phyloP scores from a whole-genome alignment of 805 yeast species.

The Ogataea ganodermae region DNA sequence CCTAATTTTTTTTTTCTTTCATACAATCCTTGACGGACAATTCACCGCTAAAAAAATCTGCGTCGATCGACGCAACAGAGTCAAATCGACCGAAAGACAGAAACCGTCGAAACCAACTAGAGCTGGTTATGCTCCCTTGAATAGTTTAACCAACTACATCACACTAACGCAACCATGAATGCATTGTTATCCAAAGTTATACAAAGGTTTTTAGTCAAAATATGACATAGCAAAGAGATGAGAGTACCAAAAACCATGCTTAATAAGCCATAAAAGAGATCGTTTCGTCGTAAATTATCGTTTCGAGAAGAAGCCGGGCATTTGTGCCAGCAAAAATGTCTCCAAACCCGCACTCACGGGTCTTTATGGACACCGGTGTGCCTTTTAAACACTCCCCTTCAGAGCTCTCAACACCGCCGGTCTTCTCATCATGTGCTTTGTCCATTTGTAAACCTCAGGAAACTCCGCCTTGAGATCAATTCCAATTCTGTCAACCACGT shows the following conservation, averaged over 20 bases:
- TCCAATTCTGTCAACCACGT: slow-evolving; percentile 90
- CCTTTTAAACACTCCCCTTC: slow-evolving; percentile 42
- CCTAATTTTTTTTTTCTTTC: neutral
- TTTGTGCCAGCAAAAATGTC: neutral
- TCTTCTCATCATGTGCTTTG: slow-evolving; percentile 91
- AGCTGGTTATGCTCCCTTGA: too few relatives aligned
- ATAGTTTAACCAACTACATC: too few relatives aligned
- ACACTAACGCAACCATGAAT: neutral
- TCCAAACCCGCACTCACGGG: too few relatives aligned
- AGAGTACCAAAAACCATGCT: neutral
- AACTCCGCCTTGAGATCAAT: slow-evolving; percentile 83
- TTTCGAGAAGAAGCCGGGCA: neutral
- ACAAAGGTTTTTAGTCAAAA: neutral
- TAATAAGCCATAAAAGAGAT: neutral
- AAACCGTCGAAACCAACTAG: too few relatives aligned
- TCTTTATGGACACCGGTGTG: too few relatives aligned
- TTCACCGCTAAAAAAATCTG: neutral
- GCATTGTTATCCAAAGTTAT: too few relatives aligned
- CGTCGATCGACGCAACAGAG: slow-evolving; percentile 2
- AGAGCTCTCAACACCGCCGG: slow-evolving; percentile 88
- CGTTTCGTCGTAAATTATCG: neutral
- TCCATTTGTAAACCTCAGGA: slow-evolving; percentile 96
- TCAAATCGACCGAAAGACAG: neutral
- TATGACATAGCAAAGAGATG: slow-evolving; percentile 1
- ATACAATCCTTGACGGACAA: neutral